These are phyloP conservation scores for Clonostachys rosea DNA, from an alignment of 2,329 filamentous ascomycete species.

Conservation along the genomic window DNA sequence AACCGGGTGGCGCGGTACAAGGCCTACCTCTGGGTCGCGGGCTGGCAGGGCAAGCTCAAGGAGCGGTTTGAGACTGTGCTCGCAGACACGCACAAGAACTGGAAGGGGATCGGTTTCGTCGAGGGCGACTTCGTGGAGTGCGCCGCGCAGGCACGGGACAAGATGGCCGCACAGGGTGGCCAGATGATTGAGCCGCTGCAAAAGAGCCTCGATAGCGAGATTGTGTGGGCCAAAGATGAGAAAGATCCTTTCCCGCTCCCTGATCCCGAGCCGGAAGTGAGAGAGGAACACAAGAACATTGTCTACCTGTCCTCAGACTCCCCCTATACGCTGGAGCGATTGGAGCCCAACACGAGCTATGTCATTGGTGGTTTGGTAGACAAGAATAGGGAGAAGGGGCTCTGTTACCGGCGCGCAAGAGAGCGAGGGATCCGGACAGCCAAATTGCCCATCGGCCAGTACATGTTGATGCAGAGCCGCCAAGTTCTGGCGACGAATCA, in stretches of 20 bases:
- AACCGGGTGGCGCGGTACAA: constrained; percentile 67
- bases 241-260: constrained; percentile 23
- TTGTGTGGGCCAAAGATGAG: constrained; percentile 23
- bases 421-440: constrained; percentile 79
- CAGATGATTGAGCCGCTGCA: constrained; percentile 55
- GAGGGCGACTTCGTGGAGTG: constrained; percentile 71
- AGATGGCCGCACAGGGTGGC: constrained; percentile 59
- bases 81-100: constrained; percentile 64
- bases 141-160: constrained; percentile 57
- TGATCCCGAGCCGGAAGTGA: constrained; percentile 20
- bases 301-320: constrained; percentile 92
- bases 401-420: constrained; percentile 81
- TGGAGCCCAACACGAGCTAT: constrained; percentile 87
- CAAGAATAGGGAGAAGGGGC: constrained; percentile 90
- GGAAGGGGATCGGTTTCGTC: constrained; percentile 74
- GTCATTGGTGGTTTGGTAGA: constrained; percentile 93
- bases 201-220: constrained; percentile 17
- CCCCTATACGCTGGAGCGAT: constrained; percentile 73
- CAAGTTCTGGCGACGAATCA: constrained; percentile 91
- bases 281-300: constrained; percentile 39
- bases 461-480: constrained; percentile 83
- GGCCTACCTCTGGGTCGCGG: constrained; percentile 70
- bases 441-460: constrained; percentile 91
- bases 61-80: constrained; percentile 77
- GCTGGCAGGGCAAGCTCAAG: constrained; percentile 71